Base-by-base conservation (phyloP, 768 basidiomycete genomes). In the Mycena kentingensis region DNA sequence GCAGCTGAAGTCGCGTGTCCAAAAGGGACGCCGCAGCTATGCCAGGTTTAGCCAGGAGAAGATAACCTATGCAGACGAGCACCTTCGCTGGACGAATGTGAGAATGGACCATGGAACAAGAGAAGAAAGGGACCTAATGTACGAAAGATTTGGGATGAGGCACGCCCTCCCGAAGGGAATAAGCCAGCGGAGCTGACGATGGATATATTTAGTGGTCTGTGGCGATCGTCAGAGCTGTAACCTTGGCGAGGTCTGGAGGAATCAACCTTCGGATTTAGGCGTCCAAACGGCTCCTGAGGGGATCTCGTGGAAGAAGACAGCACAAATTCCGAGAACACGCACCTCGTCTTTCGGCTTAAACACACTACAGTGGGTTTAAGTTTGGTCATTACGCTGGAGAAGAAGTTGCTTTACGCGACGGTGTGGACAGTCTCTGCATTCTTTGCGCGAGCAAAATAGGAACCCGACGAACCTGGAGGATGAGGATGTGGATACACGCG, bases 141-240 rank as follows among this genome's bases (percentile, higher is more conserved):
- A 29, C 58, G 21, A 49, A 55, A 93, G 73, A 68, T 94, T 93
- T 22, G 93, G 93, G 65, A 94, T 90, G 46, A 95, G 80, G 63
- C 91, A 96, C 19, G 88, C 82, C 29, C 93, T 79, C 13, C 93
- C 93, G 65, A 95, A 95, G 24, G 91, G 91, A 61, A 93, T 90
- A 47, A 93, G 83, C 87, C 88, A 93, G 53, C 88, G 81, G 63
- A 93, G 86, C 65, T 93, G 88, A 57, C 90, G 80, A 70, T 93
- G 91, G 25, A 93, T 71, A 90, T 34, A 3, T 27, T 58, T n/a
- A 50, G 36, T 45, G 16, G 25, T 28, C 25, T 31, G 22, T 24
- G 28, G 15, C 38, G 21, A 22, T 1, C 37, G 22, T 18, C n/a
- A 37, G 31, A 32, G 38, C 19, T 10, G 44, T 18, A 18, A 19